Evolutionary conservation across 352 stramenopile genomes (phyloP).

Genomic region (Phytophthora melonis): DNA sequence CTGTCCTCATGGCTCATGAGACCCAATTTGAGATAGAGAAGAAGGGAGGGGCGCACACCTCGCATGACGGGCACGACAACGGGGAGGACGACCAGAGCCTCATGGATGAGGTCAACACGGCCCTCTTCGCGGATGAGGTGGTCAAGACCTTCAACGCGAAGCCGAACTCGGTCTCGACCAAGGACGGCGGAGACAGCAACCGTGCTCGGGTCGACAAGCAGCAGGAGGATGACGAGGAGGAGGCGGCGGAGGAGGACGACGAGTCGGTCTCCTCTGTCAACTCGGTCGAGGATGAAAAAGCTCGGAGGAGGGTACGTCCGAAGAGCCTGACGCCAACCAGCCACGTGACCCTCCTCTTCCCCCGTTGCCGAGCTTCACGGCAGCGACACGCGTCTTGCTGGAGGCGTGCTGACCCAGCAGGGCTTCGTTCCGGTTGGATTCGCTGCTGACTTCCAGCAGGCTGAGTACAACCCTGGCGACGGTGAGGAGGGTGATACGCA

Average conservation of each 20-base stretch:
- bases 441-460: not conserved
- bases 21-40: not conserved
- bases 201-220: not conserved
- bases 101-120: not conserved
- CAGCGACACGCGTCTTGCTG: not conserved
- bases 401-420: not conserved
- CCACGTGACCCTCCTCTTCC: not conserved
- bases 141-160: too few species aligned
- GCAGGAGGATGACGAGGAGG: not conserved
- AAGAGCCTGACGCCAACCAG: not conserved
- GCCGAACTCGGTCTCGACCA: too few species aligned
- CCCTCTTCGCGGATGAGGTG: not conserved
- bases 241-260: not conserved
- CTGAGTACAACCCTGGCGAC: not conserved
- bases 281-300: not conserved
- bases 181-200: not conserved
- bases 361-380: not conserved
- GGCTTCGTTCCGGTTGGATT: not conserved
- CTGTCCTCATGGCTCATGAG: not conserved
- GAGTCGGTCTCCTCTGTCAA: not conserved
- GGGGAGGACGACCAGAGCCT: not conserved
- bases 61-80: not conserved
- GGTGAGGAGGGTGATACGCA: not conserved
- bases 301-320: not conserved
- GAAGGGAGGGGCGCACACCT: not conserved